A percentile compares a stretch with the other conserved stretches of the same genome.
Conservation (phyloP, 129 eudicot species). For the Helichrysum umbraculigerum region DNA sequence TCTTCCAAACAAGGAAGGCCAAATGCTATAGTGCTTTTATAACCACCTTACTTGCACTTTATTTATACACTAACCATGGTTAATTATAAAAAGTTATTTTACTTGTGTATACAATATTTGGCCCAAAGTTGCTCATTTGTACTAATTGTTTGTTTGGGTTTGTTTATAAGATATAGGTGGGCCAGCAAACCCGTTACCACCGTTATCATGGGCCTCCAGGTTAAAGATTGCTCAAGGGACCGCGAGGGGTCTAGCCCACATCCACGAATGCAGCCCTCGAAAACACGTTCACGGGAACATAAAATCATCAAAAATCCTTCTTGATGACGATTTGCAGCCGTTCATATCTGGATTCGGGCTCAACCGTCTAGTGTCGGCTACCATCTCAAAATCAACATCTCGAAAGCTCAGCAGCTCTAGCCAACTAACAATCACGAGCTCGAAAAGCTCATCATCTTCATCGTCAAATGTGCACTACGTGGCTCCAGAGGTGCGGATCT, state of each 20-base stretch:
- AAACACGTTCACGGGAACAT: slow-evolving; percentile 87
- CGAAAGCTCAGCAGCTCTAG: slow-evolving; percentile 48
- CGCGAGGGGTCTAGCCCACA: slow-evolving; percentile 76
- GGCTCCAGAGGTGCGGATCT: slow-evolving; percentile 75
- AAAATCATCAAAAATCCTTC: slow-evolving; percentile 86
- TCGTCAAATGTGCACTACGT: slow-evolving; percentile 45
- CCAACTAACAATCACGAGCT: slow-evolving; percentile 34
- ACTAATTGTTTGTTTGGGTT: slow-evolving; percentile 16
- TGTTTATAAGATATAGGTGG: slow-evolving; percentile 47
- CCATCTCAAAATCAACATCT: slow-evolving; percentile 42
- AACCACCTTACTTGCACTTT: not conserved
- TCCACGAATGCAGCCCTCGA: slow-evolving; percentile 88
- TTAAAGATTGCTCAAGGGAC: slow-evolving; percentile 74
- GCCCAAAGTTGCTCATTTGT: not conserved
- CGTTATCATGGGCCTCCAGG: slow-evolving; percentile 80
- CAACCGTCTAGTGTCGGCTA: slow-evolving; percentile 48
- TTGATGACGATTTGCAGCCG: slow-evolving; percentile 75
- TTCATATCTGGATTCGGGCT: slow-evolving; percentile 88
- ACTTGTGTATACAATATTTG: not conserved
- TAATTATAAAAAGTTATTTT: not conserved
- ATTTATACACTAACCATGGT: not conserved
- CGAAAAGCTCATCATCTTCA: slow-evolving; percentile 40
- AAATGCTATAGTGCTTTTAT: too few relatives aligned
- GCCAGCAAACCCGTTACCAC: slow-evolving; percentile 58
- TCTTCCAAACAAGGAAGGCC: too few relatives aligned